Evolutionary conservation across 2,329 filamentous ascomycete species (phyloP), one percentile per base, ranked within the genome.

Genomic region (Canariomyces notabilis): DNA sequence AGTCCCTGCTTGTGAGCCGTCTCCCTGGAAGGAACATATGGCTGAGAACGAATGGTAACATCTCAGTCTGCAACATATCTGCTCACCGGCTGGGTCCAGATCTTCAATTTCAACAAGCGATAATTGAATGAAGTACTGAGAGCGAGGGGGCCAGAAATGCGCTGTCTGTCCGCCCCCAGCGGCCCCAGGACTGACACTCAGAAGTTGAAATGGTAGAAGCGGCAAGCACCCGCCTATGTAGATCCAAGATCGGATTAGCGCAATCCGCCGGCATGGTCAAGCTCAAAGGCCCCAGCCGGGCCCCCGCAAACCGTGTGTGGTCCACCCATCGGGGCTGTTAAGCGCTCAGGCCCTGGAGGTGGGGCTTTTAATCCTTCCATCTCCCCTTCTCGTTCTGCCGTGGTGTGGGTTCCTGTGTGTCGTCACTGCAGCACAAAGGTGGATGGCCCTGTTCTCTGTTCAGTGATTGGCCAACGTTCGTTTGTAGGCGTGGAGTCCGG

Each of bases 271-370:
- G 26, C 26, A 53, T 26, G 31, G 18, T 35, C 33, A 21, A 42
- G 31, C 39, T 31, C 29, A 9, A 37, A 8, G 14, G 26, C 9
- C 26, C 26, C 26, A 8, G 38, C 22, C 21, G 9, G 14, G 26
- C 9, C 26, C 26, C 26, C 26, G 38, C 22, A 18, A 15, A 26
- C 38, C 38, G 38, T 41, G 38, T 32, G n/a, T 41, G 38, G 38
- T 41, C 26, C n/a, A 29, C 26, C 33, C 5, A 12, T 33, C 22
- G 26, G n/a, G 16, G 26, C 22, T 42, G 44, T 34, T 48, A 48
- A 50, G 48, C 48, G 48, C 48, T 44, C 43, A 42, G 14, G 8
- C 34, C 31, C 38, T 31, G 29, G 14, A 41, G 19, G 42, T 38
- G 42, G 42, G 42, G 26, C 42, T 19, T 15, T 16, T n/a, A 3